These are phyloP conservation scores for Scheffersomyces segobiensis DNA, from an alignment of 1,139 yeast species.

Conservation along the genomic window DNA sequence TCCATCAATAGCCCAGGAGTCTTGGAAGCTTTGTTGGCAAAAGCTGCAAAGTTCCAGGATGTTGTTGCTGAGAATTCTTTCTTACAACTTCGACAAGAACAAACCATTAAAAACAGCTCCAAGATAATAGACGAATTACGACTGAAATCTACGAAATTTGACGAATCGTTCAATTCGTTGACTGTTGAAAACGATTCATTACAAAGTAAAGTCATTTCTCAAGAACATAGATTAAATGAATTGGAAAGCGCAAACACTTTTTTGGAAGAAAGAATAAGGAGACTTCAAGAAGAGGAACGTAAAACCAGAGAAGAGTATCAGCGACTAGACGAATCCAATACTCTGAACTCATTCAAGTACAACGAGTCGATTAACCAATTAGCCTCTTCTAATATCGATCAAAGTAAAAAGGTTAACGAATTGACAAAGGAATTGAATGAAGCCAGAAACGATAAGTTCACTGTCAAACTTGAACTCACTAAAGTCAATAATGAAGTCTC, in stretches of 20 bases:
- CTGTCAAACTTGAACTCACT: slow-evolving; percentile 42
- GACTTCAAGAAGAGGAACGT: slow-evolving; percentile 23
- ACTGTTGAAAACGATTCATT: slow-evolving; percentile 8
- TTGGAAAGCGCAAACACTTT: slow-evolving; percentile 10
- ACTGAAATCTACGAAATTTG: slow-evolving; percentile 9
- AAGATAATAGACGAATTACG: slow-evolving; percentile 14
- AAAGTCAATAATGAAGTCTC: slow-evolving; percentile 38
- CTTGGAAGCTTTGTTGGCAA: slow-evolving; percentile 38
- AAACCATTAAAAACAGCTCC: slow-evolving; percentile 34
- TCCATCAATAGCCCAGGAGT: slow-evolving; percentile 19
- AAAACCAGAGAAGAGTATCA: slow-evolving; percentile 28
- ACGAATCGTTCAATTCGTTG: slow-evolving; percentile 10
- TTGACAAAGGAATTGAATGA: slow-evolving; percentile 39
- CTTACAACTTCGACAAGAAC: slow-evolving; percentile 56
- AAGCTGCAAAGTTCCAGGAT: slow-evolving; percentile 49
- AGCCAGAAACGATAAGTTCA: slow-evolving; percentile 35
- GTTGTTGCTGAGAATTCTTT: slow-evolving; percentile 53
- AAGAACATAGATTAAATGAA: slow-evolving; percentile 9
- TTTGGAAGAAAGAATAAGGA: slow-evolving; percentile 9
- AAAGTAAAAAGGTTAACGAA: slow-evolving; percentile 38
- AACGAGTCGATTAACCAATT: slow-evolving; percentile 54
- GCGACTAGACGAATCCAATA: slow-evolving; percentile 30
- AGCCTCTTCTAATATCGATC: slow-evolving; percentile 50
- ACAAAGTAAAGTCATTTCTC: not conserved
- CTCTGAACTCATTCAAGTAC: slow-evolving; percentile 47